Evolutionary conservation across 768 basidiomycete genomes (phyloP).

Genomic region (Termitomyces titanicus): DNA sequence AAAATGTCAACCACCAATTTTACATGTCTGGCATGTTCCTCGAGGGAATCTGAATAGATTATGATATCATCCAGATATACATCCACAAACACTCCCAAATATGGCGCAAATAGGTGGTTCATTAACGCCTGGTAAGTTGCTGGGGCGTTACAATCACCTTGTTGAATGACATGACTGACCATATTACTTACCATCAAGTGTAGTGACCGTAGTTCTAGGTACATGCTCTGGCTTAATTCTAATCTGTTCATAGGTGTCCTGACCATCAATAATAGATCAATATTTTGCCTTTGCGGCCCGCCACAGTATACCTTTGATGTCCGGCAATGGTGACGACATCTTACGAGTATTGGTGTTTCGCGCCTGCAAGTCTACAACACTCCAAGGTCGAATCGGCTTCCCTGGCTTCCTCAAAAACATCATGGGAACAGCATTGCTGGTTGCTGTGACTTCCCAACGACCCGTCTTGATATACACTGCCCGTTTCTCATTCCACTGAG

Average conservation of each 20-base stretch:
- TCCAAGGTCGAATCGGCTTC: too few species aligned
- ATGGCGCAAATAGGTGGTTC: conserved; percentile 23
- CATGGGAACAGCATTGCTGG: conserved; percentile 22
- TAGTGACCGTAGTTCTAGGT: conserved; percentile 12
- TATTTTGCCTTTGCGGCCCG: conserved; percentile 1
- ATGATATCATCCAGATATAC: too few species aligned
- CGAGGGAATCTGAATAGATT: too few species aligned
- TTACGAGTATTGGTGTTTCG: too few species aligned
- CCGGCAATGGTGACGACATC: too few species aligned
- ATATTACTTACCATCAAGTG: conserved; percentile 25
- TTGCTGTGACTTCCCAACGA: neutral
- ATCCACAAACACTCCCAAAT: conserved; percentile 18
- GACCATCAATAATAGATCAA: conserved; percentile 27
- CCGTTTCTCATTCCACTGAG: conserved; percentile 26
- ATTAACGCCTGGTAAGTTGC: conserved; percentile 27
- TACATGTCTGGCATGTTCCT: too few species aligned
- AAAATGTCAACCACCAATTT: too few species aligned
- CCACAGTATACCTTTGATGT: too few species aligned
- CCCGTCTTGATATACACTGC: conserved; percentile 25
- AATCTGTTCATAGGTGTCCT: conserved; percentile 35
- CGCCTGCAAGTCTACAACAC: too few species aligned
- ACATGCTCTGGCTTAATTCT: conserved; percentile 20
- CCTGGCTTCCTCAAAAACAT: conserved; percentile 16
- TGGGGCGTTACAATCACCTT: conserved; percentile 7
- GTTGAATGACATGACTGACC: conserved; percentile 22